Evolutionary conservation across 2,329 filamentous ascomycete species (phyloP).

Genomic region (Blastomyces parvus): DNA sequence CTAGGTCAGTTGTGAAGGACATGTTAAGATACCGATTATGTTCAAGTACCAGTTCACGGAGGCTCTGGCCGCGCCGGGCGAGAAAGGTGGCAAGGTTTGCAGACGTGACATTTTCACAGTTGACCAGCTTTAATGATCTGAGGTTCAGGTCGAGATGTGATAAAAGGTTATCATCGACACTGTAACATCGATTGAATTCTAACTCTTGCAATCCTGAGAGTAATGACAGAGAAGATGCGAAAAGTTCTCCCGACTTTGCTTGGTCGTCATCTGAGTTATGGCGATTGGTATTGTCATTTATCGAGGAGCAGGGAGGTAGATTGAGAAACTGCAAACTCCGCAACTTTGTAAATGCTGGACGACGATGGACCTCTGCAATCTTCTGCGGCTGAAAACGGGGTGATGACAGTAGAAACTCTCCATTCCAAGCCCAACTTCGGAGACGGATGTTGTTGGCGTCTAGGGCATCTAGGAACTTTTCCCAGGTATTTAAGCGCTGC

Average conservation of each 20-base stretch:
- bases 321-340: constrained; percentile 31
- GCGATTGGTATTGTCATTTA: neutral
- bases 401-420: constrained; percentile 34
- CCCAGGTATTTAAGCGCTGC: constrained; percentile 6
- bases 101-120: constrained; percentile 67
- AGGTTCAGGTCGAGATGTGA: constrained; percentile 57
- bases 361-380: constrained; percentile 45
- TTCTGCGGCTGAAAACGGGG: constrained; percentile 37
- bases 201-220: constrained; percentile 59
- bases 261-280: constrained; percentile 13
- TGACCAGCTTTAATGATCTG: constrained; percentile 60
- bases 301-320: constrained; percentile 15
- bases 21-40: constrained; percentile 74
- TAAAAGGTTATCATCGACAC: constrained; percentile 61
- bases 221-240: constrained; percentile 43
- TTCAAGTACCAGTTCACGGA: constrained; percentile 59
- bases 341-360: constrained; percentile 43
- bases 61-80: constrained; percentile 53
- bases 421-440: constrained; percentile 49
- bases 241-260: constrained; percentile 16
- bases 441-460: constrained; percentile 40
- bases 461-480: constrained; percentile 53
- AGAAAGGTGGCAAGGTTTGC: constrained; percentile 58
- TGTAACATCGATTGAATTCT: constrained; percentile 63
- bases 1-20: constrained; percentile 60